Base-by-base conservation (phyloP, 2,329 filamentous ascomycete genomes). In the Decorospora gaudefroyi region DNA sequence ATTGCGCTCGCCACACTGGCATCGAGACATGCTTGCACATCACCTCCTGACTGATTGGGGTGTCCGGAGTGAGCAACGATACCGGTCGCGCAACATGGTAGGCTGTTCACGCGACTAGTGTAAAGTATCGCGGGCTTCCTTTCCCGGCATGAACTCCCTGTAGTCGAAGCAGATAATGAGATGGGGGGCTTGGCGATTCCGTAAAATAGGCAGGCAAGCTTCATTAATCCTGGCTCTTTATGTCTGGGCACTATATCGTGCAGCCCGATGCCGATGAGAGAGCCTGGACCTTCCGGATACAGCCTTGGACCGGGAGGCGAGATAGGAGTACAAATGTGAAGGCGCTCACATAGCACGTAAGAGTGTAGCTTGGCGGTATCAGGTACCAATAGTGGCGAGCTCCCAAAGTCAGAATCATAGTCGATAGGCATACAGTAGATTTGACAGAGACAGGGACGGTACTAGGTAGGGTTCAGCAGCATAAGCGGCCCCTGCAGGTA, bases 161-260 rank as follows among this genome's bases (percentile, higher is more conserved):
- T 34, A 51, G 36, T 13, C 39, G 15, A 18, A 43, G 44, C 36
- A 45, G 10, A 23, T 25, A 22, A 31, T 32, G n/a, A 46, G 19
- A 34, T 27, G 23, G 27, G 32, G 34, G 30, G 46, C 55, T 56
- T 56, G 55, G 55, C 53, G 25, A 52, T 22, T 39, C 37, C 27
- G 39, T 46, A 22, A 38, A 58, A 42, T 51, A 58, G 55, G 55
- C 53, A 54, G 55, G 57, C 47, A 45, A 51, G 32, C 17, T 36
- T 31, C 40, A 9, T n/a, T 10, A 13, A 32, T 32, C 50, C 53
- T 28, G 30, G 52, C 23, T 25, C 22, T 36, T 27, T 31, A 12
- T 44, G 29, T 19, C 47, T 55, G 41, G 53, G 46, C 55, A 58
- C 49, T 56, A 46, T 54, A 54, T 45, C 19, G 13, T 39, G 33